Percentiles rank a stretch among this genome's conserved stretches.
phyloP scores from a whole-genome alignment of 495 filamentous ascomycete species.

The Cairneyella variabilis region DNA sequence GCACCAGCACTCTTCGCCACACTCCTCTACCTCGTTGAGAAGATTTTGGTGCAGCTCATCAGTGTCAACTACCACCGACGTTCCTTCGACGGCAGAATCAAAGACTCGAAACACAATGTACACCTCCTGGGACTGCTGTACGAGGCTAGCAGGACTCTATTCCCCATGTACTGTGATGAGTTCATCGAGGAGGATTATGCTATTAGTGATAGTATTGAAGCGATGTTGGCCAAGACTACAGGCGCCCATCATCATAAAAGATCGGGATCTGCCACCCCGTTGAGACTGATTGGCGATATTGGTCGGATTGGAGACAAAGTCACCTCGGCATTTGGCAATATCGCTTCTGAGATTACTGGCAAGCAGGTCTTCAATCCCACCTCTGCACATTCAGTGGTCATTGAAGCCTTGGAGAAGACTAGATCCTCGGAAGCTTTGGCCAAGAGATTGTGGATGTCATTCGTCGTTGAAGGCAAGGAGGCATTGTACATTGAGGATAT shows the following conservation, averaged over 20 bases:
- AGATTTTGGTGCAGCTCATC: conserved; percentile 84
- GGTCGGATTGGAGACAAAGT: conserved; percentile 86
- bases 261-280: conserved; percentile 64
- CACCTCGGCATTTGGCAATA: conserved; percentile 86
- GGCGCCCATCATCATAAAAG: conserved; percentile 46
- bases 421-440: conserved; percentile 83
- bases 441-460: conserved; percentile 95
- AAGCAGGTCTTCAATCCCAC: conserved; percentile 92
- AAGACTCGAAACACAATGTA: conserved; percentile 81
- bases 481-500: conserved; percentile 77
- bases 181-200: conserved; percentile 88
- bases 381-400: conserved; percentile 73
- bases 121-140: conserved; percentile 77
- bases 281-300: conserved; percentile 74
- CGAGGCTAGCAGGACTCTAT: conserved; percentile 81
- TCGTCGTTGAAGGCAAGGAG: conserved; percentile 85
- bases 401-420: conserved; percentile 82
- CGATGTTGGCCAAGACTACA: conserved; percentile 22
- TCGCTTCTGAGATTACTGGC: conserved; percentile 90
- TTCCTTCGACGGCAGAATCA: conserved; percentile 85
- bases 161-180: conserved; percentile 87
- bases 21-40: conserved; percentile 74
- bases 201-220: conserved; percentile 75
- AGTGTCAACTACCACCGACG: conserved; percentile 92
- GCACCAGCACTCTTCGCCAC: conserved; percentile 73